These are phyloP conservation scores for Lindgomyces ingoldianus DNA, from an alignment of 495 filamentous ascomycete species.

Conservation along the genomic window DNA sequence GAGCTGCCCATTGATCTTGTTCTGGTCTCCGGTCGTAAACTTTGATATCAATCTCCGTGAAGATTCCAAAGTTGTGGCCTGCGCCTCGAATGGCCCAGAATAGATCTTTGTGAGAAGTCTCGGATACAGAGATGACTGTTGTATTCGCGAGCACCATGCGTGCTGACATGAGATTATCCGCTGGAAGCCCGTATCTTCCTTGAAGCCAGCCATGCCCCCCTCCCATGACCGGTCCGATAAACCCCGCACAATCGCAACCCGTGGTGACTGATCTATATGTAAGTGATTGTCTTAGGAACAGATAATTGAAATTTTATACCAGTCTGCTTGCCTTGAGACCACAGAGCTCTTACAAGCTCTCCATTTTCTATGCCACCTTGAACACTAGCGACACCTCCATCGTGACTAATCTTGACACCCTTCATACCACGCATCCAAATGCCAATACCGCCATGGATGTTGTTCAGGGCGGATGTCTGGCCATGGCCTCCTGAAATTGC, in stretches of 20 bases:
- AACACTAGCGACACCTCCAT: neutral
- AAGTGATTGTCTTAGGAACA: slow-evolving; percentile 24
- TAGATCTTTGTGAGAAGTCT: slow-evolving; percentile 3
- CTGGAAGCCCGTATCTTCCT: slow-evolving; percentile 1
- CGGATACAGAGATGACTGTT: neutral
- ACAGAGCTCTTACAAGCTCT: neutral
- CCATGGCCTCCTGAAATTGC: slow-evolving; percentile 3
- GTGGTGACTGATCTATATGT: neutral
- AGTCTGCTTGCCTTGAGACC: slow-evolving; percentile 4
- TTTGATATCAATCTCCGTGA: slow-evolving; percentile 43
- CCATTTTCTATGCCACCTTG: neutral
- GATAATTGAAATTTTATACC: neutral
- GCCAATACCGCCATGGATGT: slow-evolving; percentile 7
- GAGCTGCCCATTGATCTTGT: slow-evolving; percentile 48
- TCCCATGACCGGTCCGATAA: slow-evolving; percentile 6
- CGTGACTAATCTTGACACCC: neutral
- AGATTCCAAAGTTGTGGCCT: slow-evolving; percentile 44
- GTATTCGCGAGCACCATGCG: slow-evolving; percentile 17
- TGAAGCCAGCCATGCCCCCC: slow-evolving; percentile 14
- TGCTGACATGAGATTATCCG: neutral
- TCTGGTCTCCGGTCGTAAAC: neutral
- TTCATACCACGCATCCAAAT: slow-evolving; percentile 7
- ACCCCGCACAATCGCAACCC: slow-evolving; percentile 6
- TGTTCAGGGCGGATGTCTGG: neutral
- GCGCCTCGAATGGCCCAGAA: slow-evolving; percentile 34